Evolutionary conservation across 2,329 filamentous ascomycete genomes (phyloP), one percentile per base, ranked within the genome.

Genomic region (Penicillium sp.): DNA sequence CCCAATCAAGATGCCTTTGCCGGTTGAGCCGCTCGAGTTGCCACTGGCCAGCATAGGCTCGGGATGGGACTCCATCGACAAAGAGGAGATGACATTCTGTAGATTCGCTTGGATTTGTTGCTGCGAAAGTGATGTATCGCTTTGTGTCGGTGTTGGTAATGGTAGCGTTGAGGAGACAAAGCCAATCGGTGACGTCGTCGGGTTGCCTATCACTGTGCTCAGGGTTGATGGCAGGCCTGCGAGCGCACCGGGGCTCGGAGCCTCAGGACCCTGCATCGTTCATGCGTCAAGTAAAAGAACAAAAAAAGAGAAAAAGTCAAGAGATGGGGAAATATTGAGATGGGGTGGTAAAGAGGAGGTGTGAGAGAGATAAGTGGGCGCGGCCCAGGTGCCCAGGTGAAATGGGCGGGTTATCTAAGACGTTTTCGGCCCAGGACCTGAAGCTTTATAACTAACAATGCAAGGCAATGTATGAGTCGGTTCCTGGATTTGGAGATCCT

Each of bases 1-100:
- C 64, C 93, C 94, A 72, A 99, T 97, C 74, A 97, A 82, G 67
- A 97, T 90, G 72, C 93, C 93, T 70, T 85, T 86, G 56, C 84
- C 85, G 51, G 84, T 85, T 37, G 82, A 84, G 52, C 79, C 79
- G 61, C 74, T 68, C 52, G 72, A 69, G 64, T 75, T 72, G 68
- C 66, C 69, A 70, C 77, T 54, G 64, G 70, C 58, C 66, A 68
- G 56, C 29, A 63, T 50, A 46, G 57, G 60, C 47, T 60, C 64
- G 57, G 57, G 56, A 34, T 49, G 60, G 49, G 60, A 60, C 41
- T 62, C 62, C 34, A 67, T 63, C 6, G 63, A 64, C 46, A 68
- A 56, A 40, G 63, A 62, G 29, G 61, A 58, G n/a, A 69, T 45
- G 9, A 65, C 64, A 68, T 68, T 60, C 79, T 80, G 56, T 76